Evolutionary conservation across 768 basidiomycete species (phyloP), one percentile per base, ranked within the genome.

Genomic region (Gymnopilus dilepis): DNA sequence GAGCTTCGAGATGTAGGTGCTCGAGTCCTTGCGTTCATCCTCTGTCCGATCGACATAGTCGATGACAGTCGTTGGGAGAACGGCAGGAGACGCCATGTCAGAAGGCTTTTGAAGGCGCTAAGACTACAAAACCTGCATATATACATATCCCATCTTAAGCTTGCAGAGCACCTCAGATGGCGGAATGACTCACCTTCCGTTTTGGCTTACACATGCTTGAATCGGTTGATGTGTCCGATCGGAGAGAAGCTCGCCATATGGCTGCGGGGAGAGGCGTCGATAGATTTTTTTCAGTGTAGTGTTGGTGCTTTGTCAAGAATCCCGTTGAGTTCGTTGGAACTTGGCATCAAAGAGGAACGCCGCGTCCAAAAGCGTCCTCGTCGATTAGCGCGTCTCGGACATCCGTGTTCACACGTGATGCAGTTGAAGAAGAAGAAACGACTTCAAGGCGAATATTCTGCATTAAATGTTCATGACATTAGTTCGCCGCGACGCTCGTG

Each of bases 41-140:
- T 33, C 55, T 34, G 52, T 45, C 5, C 47, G 45, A 13, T 63
- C 59, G 8, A 43, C 59, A 50, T 69, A 69, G 57, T 69, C 66
- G 37, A 64, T 56, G 11, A 66, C 56, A 6, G 66, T 67, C 12
- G 69, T 52, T n/a, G 63, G 59, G 17, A 66, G 59, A 22, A 64
- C 42, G 6, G 26, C 56, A 4, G 63, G 57, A 33, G 69, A 63
- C 6, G 66, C 65, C 69, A 69, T 69, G 22, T 6, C 34, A 15
- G 17, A 17, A n/a, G 48, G 11, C 24, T 21, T 34, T 7, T 19
- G 34, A 34, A 30, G 40, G 3, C 13, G 21, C 42, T 43, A 47
- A 37, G 34, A 11, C 24, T 28, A 13, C 11, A 26, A 15, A 28
- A 3, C 11, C 22, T 26, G 45, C 43, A 17, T 28, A 34, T 19